phyloP scores from a whole-genome alignment of 306 rosid species.

The Ochetophila trinervis region DNA sequence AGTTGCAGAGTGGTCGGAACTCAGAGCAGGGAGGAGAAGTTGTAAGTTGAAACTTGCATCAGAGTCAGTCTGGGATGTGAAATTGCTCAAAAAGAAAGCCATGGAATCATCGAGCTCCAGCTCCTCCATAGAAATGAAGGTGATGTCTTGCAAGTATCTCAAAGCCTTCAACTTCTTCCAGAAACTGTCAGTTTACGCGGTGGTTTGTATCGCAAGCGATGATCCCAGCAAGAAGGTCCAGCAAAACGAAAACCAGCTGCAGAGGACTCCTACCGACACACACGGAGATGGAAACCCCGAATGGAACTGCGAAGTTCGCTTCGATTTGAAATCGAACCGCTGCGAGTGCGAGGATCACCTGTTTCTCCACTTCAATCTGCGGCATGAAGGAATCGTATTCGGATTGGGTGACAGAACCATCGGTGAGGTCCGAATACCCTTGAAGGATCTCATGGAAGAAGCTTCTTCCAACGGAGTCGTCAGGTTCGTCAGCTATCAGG shows the following conservation, averaged over 20 bases:
- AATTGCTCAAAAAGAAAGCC: too few relatives aligned
- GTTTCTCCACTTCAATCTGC: neutral
- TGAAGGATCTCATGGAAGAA: slow-evolving; percentile 27
- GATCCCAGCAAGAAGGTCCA: slow-evolving; percentile 12
- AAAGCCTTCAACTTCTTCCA: slow-evolving; percentile 53
- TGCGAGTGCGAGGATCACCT: neutral
- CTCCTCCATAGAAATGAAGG: slow-evolving; percentile 28
- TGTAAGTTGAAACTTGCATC: too few relatives aligned
- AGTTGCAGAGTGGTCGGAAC: too few relatives aligned
- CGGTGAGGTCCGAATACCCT: slow-evolving; percentile 41
- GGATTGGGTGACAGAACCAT: slow-evolving; percentile 44
- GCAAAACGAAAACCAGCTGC: neutral
- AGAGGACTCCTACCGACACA: slow-evolving; percentile 27
- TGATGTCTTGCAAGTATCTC: slow-evolving; percentile 37
- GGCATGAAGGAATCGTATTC: slow-evolving; percentile 11
- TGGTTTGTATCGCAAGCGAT: slow-evolving; percentile 23
- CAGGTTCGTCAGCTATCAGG: slow-evolving; percentile 43
- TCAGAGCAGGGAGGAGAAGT: too few relatives aligned
- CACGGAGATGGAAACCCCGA: slow-evolving; percentile 33
- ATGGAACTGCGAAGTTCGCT: slow-evolving; percentile 40
- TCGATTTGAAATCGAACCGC: slow-evolving; percentile 9
- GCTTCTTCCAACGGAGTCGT: neutral
- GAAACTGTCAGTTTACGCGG: slow-evolving; percentile 42
- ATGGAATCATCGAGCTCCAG: too few relatives aligned
- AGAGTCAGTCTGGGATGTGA: too few relatives aligned